Evolutionary conservation across 108 stramenopile species (phyloP), one percentile per base, ranked within the genome.

Genomic region (Cyclotella sp.): DNA sequence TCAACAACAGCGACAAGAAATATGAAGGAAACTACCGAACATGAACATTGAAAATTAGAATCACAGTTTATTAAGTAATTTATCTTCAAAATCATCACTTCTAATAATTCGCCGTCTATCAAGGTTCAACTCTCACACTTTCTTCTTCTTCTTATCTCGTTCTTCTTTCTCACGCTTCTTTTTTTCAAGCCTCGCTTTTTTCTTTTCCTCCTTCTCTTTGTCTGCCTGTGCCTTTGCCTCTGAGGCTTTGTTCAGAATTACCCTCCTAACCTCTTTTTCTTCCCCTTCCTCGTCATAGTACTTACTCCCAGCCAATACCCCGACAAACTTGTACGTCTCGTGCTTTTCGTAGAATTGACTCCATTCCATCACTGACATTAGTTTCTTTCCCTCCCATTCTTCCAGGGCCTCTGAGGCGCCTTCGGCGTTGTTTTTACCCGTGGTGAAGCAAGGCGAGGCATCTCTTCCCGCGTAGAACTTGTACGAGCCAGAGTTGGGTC

Each of bases 381-480:
- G 42, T 27, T 89, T 73, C 14, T 66, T 68, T 12, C 49, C 72
- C 15, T 72, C 83, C 71, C 88, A 82, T 1, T 78, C 82, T 41
- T 83, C 83, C 30, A 87, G 64, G 10, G 73, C 55, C 53, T 87
- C 88, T 19, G 58, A 47, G 14, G 88, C 86, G 54, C 88, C 91
- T 62, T 90, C 89, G 9, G 63, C 71, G 15, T 86, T 91, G 79
- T 91, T 90, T 0, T 77, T 75, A 9, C 94, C 94, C n/a, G 90
- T 76, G 14, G 88, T 63, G 63, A 93, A 89, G 19, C 78, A 79
- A n/a, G 77, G 61, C 70, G 87, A 89, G 26, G 77, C 81, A 26
- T 55, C 70, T 19, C 86, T 74, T 42, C 68, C 79, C 0, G 81
- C 90, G 76, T 92, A 94, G 65, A 85, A 89, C 12, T 77, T 69